Percentiles rank a stretch among this genome's conserved stretches.
phyloP scores from a whole-genome alignment of 768 basidiomycete species.

The Clitopilus hobsonii region DNA sequence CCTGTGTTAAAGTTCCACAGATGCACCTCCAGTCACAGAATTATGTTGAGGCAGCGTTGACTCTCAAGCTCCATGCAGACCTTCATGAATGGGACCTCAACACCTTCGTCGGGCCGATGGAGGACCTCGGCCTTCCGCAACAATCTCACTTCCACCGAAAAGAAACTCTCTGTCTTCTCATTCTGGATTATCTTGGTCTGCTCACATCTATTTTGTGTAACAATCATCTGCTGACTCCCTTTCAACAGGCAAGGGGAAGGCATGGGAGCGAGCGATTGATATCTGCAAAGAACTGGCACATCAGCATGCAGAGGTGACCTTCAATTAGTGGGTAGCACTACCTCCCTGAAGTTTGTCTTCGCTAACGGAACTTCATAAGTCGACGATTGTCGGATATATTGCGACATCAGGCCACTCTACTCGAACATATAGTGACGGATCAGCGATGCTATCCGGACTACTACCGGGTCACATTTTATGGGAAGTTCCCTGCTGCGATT shows the following conservation, averaged over 20 bases:
- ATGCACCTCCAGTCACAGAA: constrained; percentile 88
- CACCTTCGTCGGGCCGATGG: constrained; percentile 80
- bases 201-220: background rate
- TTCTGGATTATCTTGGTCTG: constrained; percentile 88
- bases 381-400: constrained; percentile 81
- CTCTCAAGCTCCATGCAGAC: constrained; percentile 91
- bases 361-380: constrained; percentile 31
- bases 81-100: constrained; percentile 87
- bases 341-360: constrained; percentile 4
- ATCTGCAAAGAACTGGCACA: constrained; percentile 88
- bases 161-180: constrained; percentile 86
- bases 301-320: constrained; percentile 87
- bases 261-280: constrained; percentile 93
- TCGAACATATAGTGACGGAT: constrained; percentile 81
- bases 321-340: constrained; percentile 68
- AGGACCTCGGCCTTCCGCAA: constrained; percentile 83
- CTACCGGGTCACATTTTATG: constrained; percentile 91
- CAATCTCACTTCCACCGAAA: constrained; percentile 94
- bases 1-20: constrained; percentile 30
- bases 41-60: constrained; percentile 89
- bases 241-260: constrained; percentile 81
- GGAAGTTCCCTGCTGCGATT: constrained; percentile 82
- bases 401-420: constrained; percentile 78
- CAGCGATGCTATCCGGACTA: constrained; percentile 89
- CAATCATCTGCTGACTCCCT: background rate